Evolutionary conservation across 805 yeast species (phyloP), one percentile per base, ranked within the genome.

Genomic region (Myxozyma geophila): DNA sequence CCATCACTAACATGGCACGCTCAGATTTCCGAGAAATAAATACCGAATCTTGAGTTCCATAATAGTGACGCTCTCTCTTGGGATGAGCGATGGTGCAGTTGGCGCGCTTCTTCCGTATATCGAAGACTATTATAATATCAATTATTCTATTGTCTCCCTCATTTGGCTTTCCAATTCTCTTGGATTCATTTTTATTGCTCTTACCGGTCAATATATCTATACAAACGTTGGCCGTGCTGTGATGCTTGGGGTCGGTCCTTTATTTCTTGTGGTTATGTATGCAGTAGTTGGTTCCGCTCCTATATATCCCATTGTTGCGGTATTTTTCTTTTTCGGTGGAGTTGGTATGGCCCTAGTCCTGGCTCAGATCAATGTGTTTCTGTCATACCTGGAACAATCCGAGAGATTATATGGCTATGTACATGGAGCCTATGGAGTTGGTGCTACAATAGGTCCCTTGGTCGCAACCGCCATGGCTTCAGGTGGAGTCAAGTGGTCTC

Each of bases 341-440:
- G 60, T 82, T 23, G 89, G 88, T 6, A 67, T 79, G 49, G 88
- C 87, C 1, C 72, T 78, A 44, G 79, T 80, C 1, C 63, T 82
- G 28, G 78, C 87, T 4, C 86, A 83, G 65, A 77, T 78, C 50
- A 85, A 85, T 69, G 80, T 84, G 17, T 85, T 83, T 67, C 64
- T 84, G 19, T 75, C 85, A 12, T 59, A 60, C 61, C 74, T 87
- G 43, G 79, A 79, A 28, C 83, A 84, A 62, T 81, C 84, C 54
- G 85, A 88, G 53, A 83, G 81, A 58, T 78, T 83, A 62, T 79
- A 87, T 75, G 89, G 92, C 0, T 73, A 79, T 33, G 77, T 83
- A 62, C 95, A 89, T 75, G 92, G 90, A 0, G 72, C 79, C 13
- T 89, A 88, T 73, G 96, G 96, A 0, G 69, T 85, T 2, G 92